Evolutionary conservation across 371 early-diverging fungal species (phyloP).

Genomic region (Neoconidiobolus thromboides): DNA sequence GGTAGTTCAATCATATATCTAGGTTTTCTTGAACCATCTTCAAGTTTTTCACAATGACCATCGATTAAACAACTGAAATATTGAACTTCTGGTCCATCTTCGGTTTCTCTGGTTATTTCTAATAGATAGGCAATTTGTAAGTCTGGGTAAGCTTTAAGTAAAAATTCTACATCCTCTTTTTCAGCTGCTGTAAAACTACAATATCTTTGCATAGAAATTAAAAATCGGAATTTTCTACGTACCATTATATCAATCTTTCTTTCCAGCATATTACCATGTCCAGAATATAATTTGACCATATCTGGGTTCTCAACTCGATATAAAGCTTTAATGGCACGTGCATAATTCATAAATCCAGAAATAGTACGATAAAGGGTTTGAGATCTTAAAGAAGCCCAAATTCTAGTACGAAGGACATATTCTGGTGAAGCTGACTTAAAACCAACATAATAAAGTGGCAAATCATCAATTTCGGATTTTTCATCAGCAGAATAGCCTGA

Average conservation of each 20-base stretch:
- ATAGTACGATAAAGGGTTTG: conserved; percentile 81
- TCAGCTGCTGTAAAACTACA: conserved; percentile 50
- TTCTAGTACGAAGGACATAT: conserved; percentile 64
- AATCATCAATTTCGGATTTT: conserved; percentile 26
- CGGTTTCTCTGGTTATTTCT: conserved; percentile 28
- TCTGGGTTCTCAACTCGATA: conserved; percentile 70
- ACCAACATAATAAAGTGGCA: conserved; percentile 63
- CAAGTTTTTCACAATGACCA: conserved; percentile 37
- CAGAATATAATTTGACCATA: conserved; percentile 33
- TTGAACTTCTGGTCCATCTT: conserved; percentile 26
- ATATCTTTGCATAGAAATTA: conserved; percentile 79
- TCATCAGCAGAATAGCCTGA: neutral
- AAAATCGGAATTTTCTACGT: conserved; percentile 57
- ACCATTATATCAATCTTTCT: conserved; percentile 42
- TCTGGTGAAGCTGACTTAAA: conserved; percentile 67
- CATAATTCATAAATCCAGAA: conserved; percentile 77
- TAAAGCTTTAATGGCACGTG: conserved; percentile 58
- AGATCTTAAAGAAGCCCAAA: conserved; percentile 75
- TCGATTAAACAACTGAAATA: conserved; percentile 57
- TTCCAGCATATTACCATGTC: conserved; percentile 37
- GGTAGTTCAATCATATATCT: conserved; percentile 59
- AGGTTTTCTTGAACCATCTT: conserved; percentile 49
- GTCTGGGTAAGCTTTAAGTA: conserved; percentile 54
- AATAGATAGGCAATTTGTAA: conserved; percentile 60
- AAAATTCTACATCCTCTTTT: conserved; percentile 52